Base-by-base conservation (phyloP, 306 rosid genomes). In the Trichosanthes cucumerina region DNA sequence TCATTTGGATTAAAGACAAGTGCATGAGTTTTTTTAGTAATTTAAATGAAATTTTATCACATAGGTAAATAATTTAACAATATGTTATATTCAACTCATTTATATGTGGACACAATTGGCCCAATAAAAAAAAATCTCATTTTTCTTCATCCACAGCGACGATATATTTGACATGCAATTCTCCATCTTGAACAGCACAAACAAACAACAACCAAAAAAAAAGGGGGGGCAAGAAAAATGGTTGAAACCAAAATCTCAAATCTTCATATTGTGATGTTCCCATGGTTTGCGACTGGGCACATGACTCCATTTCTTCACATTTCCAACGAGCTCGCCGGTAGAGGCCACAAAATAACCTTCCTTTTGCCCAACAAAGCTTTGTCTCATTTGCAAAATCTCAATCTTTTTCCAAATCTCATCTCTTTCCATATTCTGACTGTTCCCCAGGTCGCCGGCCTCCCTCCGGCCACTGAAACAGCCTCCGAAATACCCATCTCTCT, bases 211-310 rank as follows among this genome's bases (percentile, higher is more conserved):
- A n/a, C n/a, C n/a, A n/a, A n/a, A n/a, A n/a, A n/a, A n/a, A n/a
- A 7, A 34, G 1, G 2, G 6, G 1, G n/a, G n/a, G n/a, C n/a
- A 34, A 14, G 0, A 16, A 36, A 57, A 24, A 24, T 14, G 44
- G 58, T 0, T 16, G 58, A 38, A 23, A 11, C 21, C 11, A 3
- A 62, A 62, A 0, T 16, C 6, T 2, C 62, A 9, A 72, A 80
- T 31, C 77, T 81, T 23, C 87, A 88, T 72, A 41, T 84, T 9
- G 75, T 79, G 4, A 86, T 88, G 90, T 54, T 85, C 28, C 90
- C 92, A 80, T 90, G 94, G 92, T 70, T 86, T 11, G 92, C 92
- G n/a, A 80, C 63, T 0, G 90, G 92, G 9, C 94, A 90, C 70
- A 85, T 90, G 79, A 90, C 87, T 6, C 89, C 94, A 1, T 85